Evolutionary conservation across 768 basidiomycete genomes (phyloP).

Genomic region (Leccinum variicolor): DNA sequence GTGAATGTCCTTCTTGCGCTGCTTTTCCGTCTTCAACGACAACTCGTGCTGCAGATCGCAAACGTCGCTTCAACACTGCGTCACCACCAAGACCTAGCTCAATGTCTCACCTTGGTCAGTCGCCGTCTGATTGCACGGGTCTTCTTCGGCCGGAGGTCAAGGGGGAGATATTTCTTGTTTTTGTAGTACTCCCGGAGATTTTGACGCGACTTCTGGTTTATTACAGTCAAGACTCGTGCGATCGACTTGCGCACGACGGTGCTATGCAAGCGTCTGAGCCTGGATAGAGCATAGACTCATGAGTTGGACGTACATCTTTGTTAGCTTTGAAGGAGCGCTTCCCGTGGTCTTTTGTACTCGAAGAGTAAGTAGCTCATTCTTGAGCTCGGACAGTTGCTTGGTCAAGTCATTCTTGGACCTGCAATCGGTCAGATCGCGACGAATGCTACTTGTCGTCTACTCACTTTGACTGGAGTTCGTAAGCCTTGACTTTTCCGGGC

Average conservation of each 20-base stretch:
- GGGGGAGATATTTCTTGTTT: constrained; percentile 92
- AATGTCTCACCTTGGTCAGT: constrained; percentile 74
- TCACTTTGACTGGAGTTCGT: constrained; percentile 94
- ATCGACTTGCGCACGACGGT: constrained; percentile 97
- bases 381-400: constrained; percentile 92
- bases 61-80: constrained; percentile 3
- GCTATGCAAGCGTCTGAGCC: constrained; percentile 44
- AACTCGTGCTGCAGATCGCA: constrained; percentile 62
- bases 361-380: constrained; percentile 89
- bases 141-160: constrained; percentile 97
- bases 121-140: constrained; percentile 97
- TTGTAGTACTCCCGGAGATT: constrained; percentile 98
- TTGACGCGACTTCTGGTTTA: constrained; percentile 97
- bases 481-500: constrained; percentile 93
- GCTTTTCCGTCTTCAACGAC: constrained; percentile 85
- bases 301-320: constrained; percentile 78
- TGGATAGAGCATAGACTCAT: neutral
- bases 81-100: neutral
- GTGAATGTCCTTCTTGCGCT: constrained; percentile 91
- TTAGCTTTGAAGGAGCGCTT: constrained; percentile 92
- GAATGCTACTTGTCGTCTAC: constrained; percentile 23
- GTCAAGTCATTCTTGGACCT: constrained; percentile 97
- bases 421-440: constrained; percentile 7
- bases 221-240: constrained; percentile 96
- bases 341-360: constrained; percentile 98